Evolutionary conservation across 2,329 filamentous ascomycete genomes (phyloP).

Genomic region (Exutisphaerella laricina): DNA sequence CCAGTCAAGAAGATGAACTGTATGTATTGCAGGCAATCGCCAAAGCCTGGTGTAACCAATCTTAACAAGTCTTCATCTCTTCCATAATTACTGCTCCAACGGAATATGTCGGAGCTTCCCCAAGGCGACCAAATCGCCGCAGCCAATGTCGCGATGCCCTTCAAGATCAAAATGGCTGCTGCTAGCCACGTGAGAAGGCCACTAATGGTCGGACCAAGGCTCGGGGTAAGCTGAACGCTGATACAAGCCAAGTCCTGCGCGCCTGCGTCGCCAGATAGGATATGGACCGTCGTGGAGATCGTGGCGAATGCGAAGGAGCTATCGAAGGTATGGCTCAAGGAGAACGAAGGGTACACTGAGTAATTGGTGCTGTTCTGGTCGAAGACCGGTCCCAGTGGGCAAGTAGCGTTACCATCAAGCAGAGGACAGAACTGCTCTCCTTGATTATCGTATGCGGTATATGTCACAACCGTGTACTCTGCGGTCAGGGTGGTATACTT

Average conservation of each 20-base stretch:
- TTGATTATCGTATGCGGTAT: slow-evolving; percentile 57
- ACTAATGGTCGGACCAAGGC: slow-evolving; percentile 64
- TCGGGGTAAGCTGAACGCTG: slow-evolving; percentile 75
- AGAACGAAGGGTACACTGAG: slow-evolving; percentile 62
- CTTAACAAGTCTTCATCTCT: slow-evolving; percentile 86
- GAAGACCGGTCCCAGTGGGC: slow-evolving; percentile 73
- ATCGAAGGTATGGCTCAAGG: slow-evolving; percentile 65
- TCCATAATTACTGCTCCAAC: slow-evolving; percentile 97
- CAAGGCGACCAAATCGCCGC: slow-evolving; percentile 88
- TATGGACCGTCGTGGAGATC: slow-evolving; percentile 64
- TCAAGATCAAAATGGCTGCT: slow-evolving; percentile 68
- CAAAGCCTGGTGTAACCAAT: slow-evolving; percentile 91
- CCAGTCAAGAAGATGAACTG: slow-evolving; percentile 88
- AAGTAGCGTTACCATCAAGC: slow-evolving; percentile 52
- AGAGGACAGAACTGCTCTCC: slow-evolving; percentile 60
- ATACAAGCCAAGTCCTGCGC: slow-evolving; percentile 70
- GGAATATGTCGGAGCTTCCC: slow-evolving; percentile 84
- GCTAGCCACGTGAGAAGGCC: slow-evolving; percentile 70
- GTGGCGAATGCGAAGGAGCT: slow-evolving; percentile 85
- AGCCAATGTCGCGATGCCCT: slow-evolving; percentile 74
- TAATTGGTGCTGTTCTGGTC: slow-evolving; percentile 49
- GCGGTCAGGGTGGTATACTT: slow-evolving; percentile 68
- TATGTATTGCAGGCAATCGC: slow-evolving; percentile 93
- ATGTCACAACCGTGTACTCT: slow-evolving; percentile 69
- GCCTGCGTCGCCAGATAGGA: slow-evolving; percentile 66